Base-by-base conservation (phyloP, 2,329 filamentous ascomycete genomes). In the Bipolaris victoriae region DNA sequence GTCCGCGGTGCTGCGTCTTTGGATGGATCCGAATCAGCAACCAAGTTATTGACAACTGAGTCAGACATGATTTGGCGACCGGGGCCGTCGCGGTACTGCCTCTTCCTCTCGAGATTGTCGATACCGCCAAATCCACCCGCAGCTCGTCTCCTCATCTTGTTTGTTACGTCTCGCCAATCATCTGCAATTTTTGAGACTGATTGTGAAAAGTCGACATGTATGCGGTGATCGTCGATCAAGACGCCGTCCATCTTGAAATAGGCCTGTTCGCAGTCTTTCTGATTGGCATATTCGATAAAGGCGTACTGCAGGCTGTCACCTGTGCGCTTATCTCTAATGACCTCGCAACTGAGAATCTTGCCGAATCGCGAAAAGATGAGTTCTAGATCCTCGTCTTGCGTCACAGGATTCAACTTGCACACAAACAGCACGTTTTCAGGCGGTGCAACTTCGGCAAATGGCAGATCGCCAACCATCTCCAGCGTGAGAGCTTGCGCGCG, bases 201-300 rank as follows among this genome's bases (percentile, higher is more conserved):
- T 79, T 99, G 95, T 10, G 93, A 97, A 77, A 99, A 99, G 78
- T 99, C 95, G 54, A 99, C 95, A 72, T 99, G 95, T 62, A 99
- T 99, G 40, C 95, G 89, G 64, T 97, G 91, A 69, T 99, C 95
- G 70, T 99, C 95, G 64, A 99, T 98, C 53, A 99, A 80, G 1
- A 98, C 94, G 2, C 90, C 92, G 76, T 99, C 92, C 95, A 99
- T 99, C 79, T 99, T 99, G 81, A 96, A 95, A 72, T 97, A 99
- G 2, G 95, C 95, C 50, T 91, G 87, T 78, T 99, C 95, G 75
- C 95, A 98, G 51, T 94, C 90, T 65, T 89, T 86, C 78, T 97
- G 95, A 53, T 96, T 90, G 57, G 94, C 91, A 69, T 94, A 99
- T 75, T 99, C 95, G 70, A 99, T 96, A 67, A 99, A 99, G 1